A percentile compares a stretch with the other conserved stretches of the same genome.
Conservation (phyloP, 140 eudicot species). For the Stevia rebaudiana region DNA sequence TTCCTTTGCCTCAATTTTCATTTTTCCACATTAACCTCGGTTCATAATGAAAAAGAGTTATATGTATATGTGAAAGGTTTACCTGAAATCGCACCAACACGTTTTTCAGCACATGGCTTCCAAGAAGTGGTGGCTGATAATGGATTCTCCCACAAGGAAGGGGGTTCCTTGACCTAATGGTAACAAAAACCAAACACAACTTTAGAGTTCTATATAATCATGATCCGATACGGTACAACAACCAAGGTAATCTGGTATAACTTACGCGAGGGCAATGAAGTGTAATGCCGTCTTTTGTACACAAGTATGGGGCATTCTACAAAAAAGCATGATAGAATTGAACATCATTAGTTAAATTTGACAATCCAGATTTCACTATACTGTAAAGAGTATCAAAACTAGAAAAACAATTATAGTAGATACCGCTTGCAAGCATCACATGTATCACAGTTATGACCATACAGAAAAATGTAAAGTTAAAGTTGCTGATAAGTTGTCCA, state of each 20-base stretch:
- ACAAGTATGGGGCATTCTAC: constrained; percentile 91
- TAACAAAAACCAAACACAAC: constrained; percentile 5
- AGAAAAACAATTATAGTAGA: background rate
- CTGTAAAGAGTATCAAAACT: background rate
- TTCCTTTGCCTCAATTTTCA: constrained; percentile 11
- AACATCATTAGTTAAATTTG: constrained; percentile 12
- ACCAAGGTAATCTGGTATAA: constrained; percentile 4
- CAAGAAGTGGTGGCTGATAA: constrained; percentile 92
- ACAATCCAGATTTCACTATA: background rate
- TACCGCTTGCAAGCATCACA: background rate
- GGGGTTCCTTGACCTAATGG: constrained; percentile 76
- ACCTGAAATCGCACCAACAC: constrained; percentile 70
- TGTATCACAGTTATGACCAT: background rate
- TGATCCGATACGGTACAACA: background rate
- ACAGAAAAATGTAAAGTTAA: background rate
- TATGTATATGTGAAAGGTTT: constrained; percentile 2
- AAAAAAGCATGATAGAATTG: constrained; percentile 13
- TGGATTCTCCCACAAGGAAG: constrained; percentile 98
- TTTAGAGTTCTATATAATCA: background rate
- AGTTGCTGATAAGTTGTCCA: constrained; percentile 4
- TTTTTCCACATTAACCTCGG: constrained; percentile 3
- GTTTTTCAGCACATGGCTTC: constrained; percentile 95
- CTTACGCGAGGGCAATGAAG: constrained; percentile 86
- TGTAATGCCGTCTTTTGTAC: constrained; percentile 82
- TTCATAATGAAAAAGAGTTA: background rate